Conservation (phyloP, 345 rosid genomes). For the Sonneratia caseolaris region DNA sequence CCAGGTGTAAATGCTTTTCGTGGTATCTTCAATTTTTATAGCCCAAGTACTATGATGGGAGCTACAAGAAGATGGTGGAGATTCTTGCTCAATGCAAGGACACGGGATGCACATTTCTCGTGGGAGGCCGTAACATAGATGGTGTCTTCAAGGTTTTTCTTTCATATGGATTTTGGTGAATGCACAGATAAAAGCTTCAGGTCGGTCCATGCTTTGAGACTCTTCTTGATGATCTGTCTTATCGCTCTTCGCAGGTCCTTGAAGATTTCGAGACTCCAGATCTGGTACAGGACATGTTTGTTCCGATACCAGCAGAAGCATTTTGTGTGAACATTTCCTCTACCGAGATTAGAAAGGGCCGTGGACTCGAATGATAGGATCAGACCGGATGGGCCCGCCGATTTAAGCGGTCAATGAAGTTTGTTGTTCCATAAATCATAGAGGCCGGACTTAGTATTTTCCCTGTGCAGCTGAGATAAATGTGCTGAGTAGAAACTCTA, state of each 20-base stretch:
- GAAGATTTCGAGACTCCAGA: conserved; percentile 74
- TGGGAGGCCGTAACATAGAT: conserved; percentile 75
- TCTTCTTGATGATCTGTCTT: neutral
- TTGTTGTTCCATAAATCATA: neutral
- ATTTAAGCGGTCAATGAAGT: too few relatives aligned
- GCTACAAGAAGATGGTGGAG: conserved; percentile 56
- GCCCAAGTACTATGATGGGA: conserved; percentile 82
- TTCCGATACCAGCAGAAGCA: conserved; percentile 50
- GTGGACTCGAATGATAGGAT: conserved; percentile 10
- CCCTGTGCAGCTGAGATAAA: neutral
- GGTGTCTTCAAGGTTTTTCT: conserved; percentile 62
- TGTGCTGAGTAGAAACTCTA: neutral
- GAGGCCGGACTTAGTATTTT: neutral
- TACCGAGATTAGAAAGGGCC: conserved; percentile 45
- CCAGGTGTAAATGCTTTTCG: neutral
- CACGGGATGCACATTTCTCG: conserved; percentile 76
- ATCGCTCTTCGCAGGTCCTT: conserved; percentile 43
- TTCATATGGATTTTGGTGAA: neutral
- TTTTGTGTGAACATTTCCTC: conserved; percentile 81
- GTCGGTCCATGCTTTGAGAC: neutral
- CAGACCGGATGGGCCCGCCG: neutral
- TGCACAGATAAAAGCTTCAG: neutral
- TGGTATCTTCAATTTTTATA: conserved; percentile 7
- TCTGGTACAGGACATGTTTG: conserved; percentile 53
- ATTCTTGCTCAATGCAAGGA: conserved; percentile 54